Evolutionary conservation across 192 early-diverging fungal genomes (phyloP), one percentile per base, ranked within the genome.

Genomic region (Backusella liffmaniae): DNA sequence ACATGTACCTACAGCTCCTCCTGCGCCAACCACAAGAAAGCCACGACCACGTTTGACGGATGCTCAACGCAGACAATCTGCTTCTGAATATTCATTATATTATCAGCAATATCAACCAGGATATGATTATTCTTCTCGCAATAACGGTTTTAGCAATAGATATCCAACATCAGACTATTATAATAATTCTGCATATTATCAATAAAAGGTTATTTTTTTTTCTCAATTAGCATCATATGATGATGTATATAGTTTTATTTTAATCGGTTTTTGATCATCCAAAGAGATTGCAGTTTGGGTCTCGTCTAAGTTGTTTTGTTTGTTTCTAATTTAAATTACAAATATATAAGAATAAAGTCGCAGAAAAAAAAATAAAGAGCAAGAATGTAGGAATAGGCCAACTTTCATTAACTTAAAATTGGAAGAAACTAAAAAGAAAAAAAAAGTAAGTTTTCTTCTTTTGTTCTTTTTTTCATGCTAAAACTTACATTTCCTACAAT

Each of bases 401-500:
- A 23, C 42, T 34, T 35, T 23, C 32, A 39, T 73, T 67, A 77
- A 49, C 76, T 77, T 10, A 77, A 70, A 37, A 77, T 77, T 29
- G 76, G 76, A 46, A 77, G 70, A 29, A 78, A 78, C 76, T 78
- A 42, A n/a, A 65, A 44, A 51, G 72, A 41, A 26, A 30, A 30
- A 77, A 29, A 39, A 35, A 49, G n/a, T 67, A 26, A 32, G 10
- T 9, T 26, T 36, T 23, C 42, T 7, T 53, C 5, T 35, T 16
- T 41, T 37, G 4, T 10, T 35, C 18, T 68, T 44, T 37, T 39
- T 39, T 37, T 39, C 34, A 39, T 72, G 1, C 15, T 35, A 15
- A 21, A 7, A 74, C 81, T 75, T 83, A 80, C 82, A 79, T 95
- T 93, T 35, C 93, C 93, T 42, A 95, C 87, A 73, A 95, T 90